Base-by-base conservation (phyloP, 2,329 filamentous ascomycete genomes). In the Leptographium radiaticola region DNA sequence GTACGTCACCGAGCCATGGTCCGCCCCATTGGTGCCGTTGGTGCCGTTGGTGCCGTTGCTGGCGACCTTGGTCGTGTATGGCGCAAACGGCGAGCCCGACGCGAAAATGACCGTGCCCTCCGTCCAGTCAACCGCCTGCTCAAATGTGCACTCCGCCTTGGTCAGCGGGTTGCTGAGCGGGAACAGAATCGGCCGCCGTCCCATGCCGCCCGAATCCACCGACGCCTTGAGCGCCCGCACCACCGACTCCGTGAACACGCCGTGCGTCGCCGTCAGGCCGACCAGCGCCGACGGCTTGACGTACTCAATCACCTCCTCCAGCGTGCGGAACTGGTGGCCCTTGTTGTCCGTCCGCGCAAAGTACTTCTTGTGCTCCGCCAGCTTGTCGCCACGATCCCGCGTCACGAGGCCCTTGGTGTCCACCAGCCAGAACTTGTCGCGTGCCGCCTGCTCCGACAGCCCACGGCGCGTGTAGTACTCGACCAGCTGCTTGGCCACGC, bases 91-190 rank as follows among this genome's bases (percentile, higher is more conserved):
- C 49, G 89, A 95, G 59, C 93, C 93, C 7, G 89, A 96, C 51
- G 93, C 93, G 65, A 98, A 98, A 67, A 98, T 82, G 63, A 83
- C 89, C 53, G 83, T 87, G 57, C 91, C 91, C 56, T 97, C 86
- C 12, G 91, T 97, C 83, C 91, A 83, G 64, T 83, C 80, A 64
- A 97, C 79, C 16, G 93, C 93, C 66, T 93, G 87, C 75, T 96
- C 90, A 64, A 94, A 97, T 16, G 89, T 95, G 74, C 93, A 97
- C 73, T 98, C 93, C 10, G 91, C 94, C 76, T 97, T 96, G 71
- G 86, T 90, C 51, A 90, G 83, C 50, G 93, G 93, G 74, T 98
- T 97, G 70, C 88, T 95, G 45, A 98, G 83, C 53, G 91, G 91
- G 81, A 98, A 97, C 63, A 96, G 85, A 65, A 95, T 91, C 58